Conservation (phyloP, 2,329 filamentous ascomycete species). For the Penicillium italicum region DNA sequence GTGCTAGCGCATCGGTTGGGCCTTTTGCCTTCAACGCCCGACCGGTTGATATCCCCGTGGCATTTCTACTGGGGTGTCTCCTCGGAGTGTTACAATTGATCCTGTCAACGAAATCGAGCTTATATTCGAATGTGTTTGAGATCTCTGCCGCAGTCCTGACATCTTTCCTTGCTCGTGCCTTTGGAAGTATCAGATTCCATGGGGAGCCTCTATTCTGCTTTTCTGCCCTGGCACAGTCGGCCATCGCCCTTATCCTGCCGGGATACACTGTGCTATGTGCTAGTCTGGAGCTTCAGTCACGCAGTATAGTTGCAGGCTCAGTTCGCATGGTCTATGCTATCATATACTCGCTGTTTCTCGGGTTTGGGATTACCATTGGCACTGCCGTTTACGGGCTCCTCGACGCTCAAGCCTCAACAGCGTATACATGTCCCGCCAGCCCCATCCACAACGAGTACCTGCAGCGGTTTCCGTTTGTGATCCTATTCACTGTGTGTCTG, state of each 20-base stretch:
- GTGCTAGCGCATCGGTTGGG: slow-evolving; percentile 71
- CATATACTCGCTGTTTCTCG: slow-evolving; percentile 69
- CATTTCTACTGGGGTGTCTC: slow-evolving; percentile 70
- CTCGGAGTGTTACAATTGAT: slow-evolving; percentile 72
- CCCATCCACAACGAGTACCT: slow-evolving; percentile 42
- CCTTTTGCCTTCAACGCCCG: slow-evolving; percentile 77
- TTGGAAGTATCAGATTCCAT: slow-evolving; percentile 57
- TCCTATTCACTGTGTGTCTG: slow-evolving; percentile 67
- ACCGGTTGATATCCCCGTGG: slow-evolving; percentile 72
- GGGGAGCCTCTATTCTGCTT: slow-evolving; percentile 60
- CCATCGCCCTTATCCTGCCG: slow-evolving; percentile 70
- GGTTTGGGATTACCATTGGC: slow-evolving; percentile 68
- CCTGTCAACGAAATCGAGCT: slow-evolving; percentile 67
- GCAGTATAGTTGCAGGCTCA: slow-evolving; percentile 65
- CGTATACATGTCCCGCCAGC: slow-evolving; percentile 49
- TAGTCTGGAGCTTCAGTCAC: slow-evolving; percentile 65
- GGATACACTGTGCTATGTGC: slow-evolving; percentile 62
- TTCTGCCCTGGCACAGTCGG: slow-evolving; percentile 67
- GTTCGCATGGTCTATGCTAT: slow-evolving; percentile 73
- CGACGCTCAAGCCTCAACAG: slow-evolving; percentile 52
- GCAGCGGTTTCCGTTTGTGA: slow-evolving; percentile 68
- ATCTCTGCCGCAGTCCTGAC: slow-evolving; percentile 62
- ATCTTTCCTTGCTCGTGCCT: slow-evolving; percentile 65
- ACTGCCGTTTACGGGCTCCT: slow-evolving; percentile 61
- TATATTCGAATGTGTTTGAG: slow-evolving; percentile 63